phyloP scores from a whole-genome alignment of 306 rosid species.

The Corylus americana region DNA sequence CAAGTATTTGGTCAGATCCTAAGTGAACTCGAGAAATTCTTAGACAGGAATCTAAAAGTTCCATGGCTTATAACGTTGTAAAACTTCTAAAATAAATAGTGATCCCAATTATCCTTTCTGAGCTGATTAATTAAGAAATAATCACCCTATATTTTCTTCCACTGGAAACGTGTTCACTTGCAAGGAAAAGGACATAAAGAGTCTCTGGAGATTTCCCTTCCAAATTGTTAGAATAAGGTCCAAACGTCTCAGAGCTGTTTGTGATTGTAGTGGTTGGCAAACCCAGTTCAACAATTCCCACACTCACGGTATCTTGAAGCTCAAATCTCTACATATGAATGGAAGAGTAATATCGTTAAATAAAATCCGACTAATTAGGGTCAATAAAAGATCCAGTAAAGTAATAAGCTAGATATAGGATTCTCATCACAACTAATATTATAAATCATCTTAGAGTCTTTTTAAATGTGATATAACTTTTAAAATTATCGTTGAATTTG shows the following conservation, averaged over 20 bases:
- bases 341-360: neutral
- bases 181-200: neutral
- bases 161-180: neutral
- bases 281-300: neutral
- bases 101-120: neutral
- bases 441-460: no score
- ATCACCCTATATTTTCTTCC: neutral
- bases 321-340: neutral
- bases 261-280: no score
- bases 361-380: no score
- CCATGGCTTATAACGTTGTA: neutral
- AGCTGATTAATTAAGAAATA: neutral
- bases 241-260: no score
- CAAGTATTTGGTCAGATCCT: neutral
- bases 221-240: neutral
- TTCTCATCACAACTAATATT: no score
- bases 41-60: neutral
- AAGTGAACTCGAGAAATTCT: no score
- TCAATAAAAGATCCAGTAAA: no score
- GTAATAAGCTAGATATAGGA: no score
- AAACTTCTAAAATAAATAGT: neutral
- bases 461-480: no score
- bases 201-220: neutral
- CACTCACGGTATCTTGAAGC: neutral
- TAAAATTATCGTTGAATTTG: no score